A percentile compares a stretch with the other conserved stretches of the same genome.
Evolutionary conservation across 1,284 basidiomycete genomes (phyloP).

Genomic region (Microbotryomycetes sp.): DNA sequence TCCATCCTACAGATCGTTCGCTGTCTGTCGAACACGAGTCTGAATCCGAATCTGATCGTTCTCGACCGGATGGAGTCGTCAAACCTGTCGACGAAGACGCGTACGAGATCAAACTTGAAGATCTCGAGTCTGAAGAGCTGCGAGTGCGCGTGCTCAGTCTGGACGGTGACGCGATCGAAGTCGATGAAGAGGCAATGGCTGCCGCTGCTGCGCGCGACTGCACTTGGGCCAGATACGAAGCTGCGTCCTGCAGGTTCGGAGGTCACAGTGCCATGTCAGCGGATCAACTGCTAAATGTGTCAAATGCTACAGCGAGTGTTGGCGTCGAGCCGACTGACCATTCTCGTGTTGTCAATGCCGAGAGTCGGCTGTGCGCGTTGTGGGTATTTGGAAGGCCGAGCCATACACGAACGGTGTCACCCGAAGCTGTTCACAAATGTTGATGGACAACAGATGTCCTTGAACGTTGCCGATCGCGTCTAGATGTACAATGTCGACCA

Average conservation of each 20-base stretch:
- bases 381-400: constrained; percentile 16
- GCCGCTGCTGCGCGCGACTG: constrained; percentile 6
- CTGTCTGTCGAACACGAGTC: constrained; percentile 12
- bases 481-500: background rate
- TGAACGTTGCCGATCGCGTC: background rate
- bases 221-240: constrained; percentile 22
- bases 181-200: no score
- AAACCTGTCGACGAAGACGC: constrained; percentile 1
- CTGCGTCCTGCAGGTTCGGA: constrained; percentile 18
- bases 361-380: constrained; percentile 10
- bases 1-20: constrained; percentile 21
- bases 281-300: background rate
- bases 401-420: background rate
- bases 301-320: background rate
- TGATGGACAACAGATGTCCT: no score
- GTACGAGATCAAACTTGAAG: constrained; percentile 30
- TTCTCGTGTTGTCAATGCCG: constrained; percentile 10
- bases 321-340: background rate
- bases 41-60: constrained; percentile 3
- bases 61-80: constrained; percentile 1
- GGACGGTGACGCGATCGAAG: constrained; percentile 1
- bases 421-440: no score
- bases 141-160: constrained; percentile 5
- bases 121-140: constrained; percentile 9
- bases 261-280: background rate